Conservation (phyloP, 495 filamentous ascomycete genomes). For the Penicillium mononematosum region DNA sequence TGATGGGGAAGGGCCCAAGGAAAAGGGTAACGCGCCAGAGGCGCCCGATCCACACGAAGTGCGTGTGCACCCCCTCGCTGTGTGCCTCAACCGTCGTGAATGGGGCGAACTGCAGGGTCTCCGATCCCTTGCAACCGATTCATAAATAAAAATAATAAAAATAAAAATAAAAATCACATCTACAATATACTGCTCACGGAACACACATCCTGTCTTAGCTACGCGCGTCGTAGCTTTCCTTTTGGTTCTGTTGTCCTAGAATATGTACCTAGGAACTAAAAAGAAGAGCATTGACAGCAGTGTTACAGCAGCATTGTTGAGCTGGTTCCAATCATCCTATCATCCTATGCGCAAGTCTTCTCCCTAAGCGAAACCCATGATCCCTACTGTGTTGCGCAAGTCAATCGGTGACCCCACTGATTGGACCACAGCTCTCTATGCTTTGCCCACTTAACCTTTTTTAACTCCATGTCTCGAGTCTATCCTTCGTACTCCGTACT, state of each 20-base stretch:
- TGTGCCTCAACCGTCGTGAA: conserved; percentile 12
- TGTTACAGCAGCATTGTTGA: not conserved
- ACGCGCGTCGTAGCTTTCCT: not conserved
- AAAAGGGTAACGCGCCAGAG: conserved; percentile 17
- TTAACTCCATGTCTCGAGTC: not conserved
- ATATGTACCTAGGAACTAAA: no score
- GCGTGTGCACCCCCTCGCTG: conserved; percentile 5
- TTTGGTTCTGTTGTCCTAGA: not conserved
- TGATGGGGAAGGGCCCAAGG: conserved; percentile 5
- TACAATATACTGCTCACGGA: no score
- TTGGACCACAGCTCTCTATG: conserved; percentile 12
- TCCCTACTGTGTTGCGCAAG: conserved; percentile 22
- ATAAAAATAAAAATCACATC: not conserved
- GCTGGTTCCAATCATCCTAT: conserved; percentile 12
- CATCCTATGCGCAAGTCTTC: conserved; percentile 12
- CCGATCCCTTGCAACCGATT: conserved; percentile 20
- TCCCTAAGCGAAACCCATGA: conserved; percentile 9
- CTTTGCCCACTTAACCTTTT: conserved; percentile 1
- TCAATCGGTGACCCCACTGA: not conserved
- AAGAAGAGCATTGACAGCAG: not conserved
- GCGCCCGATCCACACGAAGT: conserved; percentile 9
- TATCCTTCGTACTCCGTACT: not conserved
- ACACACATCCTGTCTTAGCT: conserved; percentile 1
- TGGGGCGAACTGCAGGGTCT: conserved; percentile 22
- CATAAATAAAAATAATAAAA: conserved; percentile 1